These are phyloP conservation scores for Bruguiera parviflora DNA, from an alignment of 345 rosid genomes.

Conservation along the genomic window DNA sequence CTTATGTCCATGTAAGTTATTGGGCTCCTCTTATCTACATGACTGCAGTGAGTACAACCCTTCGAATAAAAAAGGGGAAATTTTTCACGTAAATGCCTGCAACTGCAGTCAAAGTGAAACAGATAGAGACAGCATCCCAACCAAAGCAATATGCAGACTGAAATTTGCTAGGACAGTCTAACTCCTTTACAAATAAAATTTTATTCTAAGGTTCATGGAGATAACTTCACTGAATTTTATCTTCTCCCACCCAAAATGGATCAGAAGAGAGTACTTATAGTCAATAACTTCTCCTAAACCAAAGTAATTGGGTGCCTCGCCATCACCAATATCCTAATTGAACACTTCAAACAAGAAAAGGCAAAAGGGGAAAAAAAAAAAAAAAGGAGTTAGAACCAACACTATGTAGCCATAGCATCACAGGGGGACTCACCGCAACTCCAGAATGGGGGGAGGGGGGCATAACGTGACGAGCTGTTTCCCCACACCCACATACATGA, in stretches of 20 bases:
- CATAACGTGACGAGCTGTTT: slow-evolving; percentile 20
- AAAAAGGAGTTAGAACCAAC: neutral
- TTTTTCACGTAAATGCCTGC: neutral
- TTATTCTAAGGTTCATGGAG: neutral
- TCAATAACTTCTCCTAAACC: slow-evolving; percentile 1
- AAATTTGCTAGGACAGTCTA: neutral
- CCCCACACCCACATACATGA: slow-evolving; percentile 12
- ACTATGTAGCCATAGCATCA: neutral
- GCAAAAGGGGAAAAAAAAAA: too few species aligned
- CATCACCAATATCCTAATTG: neutral
- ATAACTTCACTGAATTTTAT: neutral
- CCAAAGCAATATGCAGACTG: neutral
- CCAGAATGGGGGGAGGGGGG: neutral
- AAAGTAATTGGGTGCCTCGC: neutral
- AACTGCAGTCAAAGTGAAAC: slow-evolving; percentile 1
- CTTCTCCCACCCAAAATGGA: neutral
- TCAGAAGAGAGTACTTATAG: neutral
- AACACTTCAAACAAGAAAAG: neutral
- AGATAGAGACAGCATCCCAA: neutral
- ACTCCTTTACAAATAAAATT: neutral
- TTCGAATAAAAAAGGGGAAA: neutral
- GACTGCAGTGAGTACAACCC: neutral
- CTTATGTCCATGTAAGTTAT: neutral
- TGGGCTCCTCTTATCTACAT: neutral
- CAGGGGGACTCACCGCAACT: slow-evolving; percentile 3